Evolutionary conservation across 257 asterid species (phyloP).

Genomic region (Scutellaria galericulata): DNA sequence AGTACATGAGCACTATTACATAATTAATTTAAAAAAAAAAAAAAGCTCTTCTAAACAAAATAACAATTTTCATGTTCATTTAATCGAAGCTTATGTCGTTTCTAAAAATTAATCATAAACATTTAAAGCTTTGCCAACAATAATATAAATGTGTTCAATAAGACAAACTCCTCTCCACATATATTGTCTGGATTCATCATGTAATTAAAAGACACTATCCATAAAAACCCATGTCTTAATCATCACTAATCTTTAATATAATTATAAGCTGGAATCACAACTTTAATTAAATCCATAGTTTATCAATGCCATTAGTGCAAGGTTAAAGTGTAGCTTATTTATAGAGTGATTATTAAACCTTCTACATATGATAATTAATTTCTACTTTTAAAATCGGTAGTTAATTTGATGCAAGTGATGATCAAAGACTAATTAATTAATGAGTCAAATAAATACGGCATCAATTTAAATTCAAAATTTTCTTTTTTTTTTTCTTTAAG

Average conservation of each 20-base stretch:
- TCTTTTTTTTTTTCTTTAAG: neutral
- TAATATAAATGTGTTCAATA: constrained; percentile 26
- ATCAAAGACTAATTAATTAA: no score
- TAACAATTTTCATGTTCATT: neutral
- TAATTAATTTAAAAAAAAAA: constrained; percentile 3
- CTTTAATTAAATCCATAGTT: neutral
- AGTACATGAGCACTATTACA: constrained; percentile 6
- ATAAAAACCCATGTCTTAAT: constrained; percentile 3
- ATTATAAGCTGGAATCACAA: constrained; percentile 1
- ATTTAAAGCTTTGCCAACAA: constrained; percentile 31
- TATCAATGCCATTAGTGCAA: neutral
- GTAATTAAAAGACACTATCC: neutral
- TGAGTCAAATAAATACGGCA: no score
- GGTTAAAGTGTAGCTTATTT: neutral
- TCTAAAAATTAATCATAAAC: neutral
- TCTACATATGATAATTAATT: neutral
- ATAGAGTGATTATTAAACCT: neutral
- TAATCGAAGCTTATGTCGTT: constrained; percentile 1
- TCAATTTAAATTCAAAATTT: neutral
- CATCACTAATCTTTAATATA: neutral
- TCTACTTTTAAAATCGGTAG: neutral
- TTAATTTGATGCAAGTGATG: neutral
- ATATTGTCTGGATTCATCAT: constrained; percentile 9
- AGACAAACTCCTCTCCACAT: constrained; percentile 15
- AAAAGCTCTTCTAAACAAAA: neutral